Conservation (phyloP, 208 protist species). For the Trypanosoma vivax region DNA sequence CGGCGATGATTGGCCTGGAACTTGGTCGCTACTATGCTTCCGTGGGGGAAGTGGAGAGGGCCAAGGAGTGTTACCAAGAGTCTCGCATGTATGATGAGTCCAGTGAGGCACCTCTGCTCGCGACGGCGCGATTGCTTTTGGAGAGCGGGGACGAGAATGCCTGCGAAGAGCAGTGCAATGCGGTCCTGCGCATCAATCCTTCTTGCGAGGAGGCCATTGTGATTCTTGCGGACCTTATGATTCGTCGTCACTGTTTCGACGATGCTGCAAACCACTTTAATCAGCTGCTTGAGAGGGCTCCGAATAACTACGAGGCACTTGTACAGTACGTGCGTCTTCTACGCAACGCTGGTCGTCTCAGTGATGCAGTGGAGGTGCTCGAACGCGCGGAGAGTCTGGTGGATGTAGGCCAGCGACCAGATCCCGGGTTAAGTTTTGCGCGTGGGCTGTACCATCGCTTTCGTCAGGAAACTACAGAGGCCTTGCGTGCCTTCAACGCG, state of each 20-base stretch:
- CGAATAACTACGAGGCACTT: constrained; percentile 87
- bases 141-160: constrained; percentile 62
- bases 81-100: constrained; percentile 83
- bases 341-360: constrained; percentile 68
- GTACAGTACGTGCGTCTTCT: constrained; percentile 83
- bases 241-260: constrained; percentile 72
- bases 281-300: constrained; percentile 76
- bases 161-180: constrained; percentile 87
- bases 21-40: constrained; percentile 54
- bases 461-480: constrained; percentile 72
- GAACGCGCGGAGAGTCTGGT: constrained; percentile 33
- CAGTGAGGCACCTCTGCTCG: constrained; percentile 65
- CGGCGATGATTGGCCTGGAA: constrained; percentile 72
- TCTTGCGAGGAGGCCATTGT: constrained; percentile 84
- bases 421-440: constrained; percentile 79
- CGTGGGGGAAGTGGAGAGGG: constrained; percentile 31
- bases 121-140: constrained; percentile 77
- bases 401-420: constrained; percentile 31
- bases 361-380: constrained; percentile 46
- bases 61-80: constrained; percentile 72
- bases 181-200: constrained; percentile 81
- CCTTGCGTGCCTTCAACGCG: constrained; percentile 85
- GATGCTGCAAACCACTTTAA: constrained; percentile 83
- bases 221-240: constrained; percentile 91
- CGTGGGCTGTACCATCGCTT: constrained; percentile 78